Evolutionary conservation across 2,329 filamentous ascomycete genomes (phyloP), one percentile per base, ranked within the genome.

Genomic region (Aschersonia sp.): DNA sequence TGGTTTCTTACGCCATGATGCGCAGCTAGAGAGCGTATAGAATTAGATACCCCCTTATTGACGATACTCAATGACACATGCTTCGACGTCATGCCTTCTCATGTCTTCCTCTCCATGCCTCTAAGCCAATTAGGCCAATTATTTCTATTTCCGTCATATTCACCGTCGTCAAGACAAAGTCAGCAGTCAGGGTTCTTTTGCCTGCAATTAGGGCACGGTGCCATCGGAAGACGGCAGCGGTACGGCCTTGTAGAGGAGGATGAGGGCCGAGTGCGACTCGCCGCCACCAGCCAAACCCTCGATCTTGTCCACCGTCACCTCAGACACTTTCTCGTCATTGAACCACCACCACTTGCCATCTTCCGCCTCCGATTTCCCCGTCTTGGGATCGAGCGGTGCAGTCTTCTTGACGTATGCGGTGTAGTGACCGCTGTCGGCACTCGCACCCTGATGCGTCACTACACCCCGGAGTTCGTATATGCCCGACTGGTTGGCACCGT

Each of bases 341-440:
- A 98, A 98, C 90, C 92, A 98, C 90, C 92, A 98, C 92, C 92
- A 98, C 58, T 88, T 95, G 56, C 86, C 88, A 60, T 94, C 87
- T 60, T 94, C 87, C 59, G 85, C 80, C 47, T 78, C 79, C 58
- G 79, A 72, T 70, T 87, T 86, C 55, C 86, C 87, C 22, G 83
- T 86, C 58, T 81, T 79, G 12, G 82, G 73, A 56, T 94, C 85
- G 49, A 87, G 68, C 8, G 72, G 68, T 0, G 78, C 82, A 51
- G 83, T 74, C 75, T 98, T 96, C 76, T 97, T 98, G 56, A 98
- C 86, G 62, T 95, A 98, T 0, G 89, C 83, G 5, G 94, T 98
- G 72, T 98, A 98, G 67, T 98, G 92, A 6, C 92, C 92, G 58
- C 90, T 96, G 67, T 98, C 92, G 22, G 92, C 92, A 61, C 88